Percentiles rank a stretch among this genome's conserved stretches.
These are phyloP conservation scores for Yamadazyma triangularis DNA, from an alignment of 1,139 yeast species.

Conservation along the genomic window DNA sequence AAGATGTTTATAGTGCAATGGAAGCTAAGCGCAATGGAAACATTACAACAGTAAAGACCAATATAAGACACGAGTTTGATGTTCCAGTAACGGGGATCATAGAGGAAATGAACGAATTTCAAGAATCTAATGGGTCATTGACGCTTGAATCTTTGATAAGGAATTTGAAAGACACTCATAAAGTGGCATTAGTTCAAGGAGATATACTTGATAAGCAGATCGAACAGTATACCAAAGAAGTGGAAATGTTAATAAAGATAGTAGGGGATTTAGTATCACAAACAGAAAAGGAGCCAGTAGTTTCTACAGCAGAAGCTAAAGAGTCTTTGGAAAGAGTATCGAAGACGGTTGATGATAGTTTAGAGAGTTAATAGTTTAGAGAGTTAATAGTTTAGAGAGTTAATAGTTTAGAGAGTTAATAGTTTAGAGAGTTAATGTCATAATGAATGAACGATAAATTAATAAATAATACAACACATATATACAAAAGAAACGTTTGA, in stretches of 20 bases:
- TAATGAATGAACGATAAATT: too few relatives aligned
- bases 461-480: too few relatives aligned
- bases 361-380: too few relatives aligned
- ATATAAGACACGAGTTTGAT: slow-evolving; percentile 18
- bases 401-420: too few relatives aligned
- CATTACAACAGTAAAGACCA: slow-evolving; percentile 10
- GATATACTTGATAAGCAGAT: not conserved
- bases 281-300: not conserved
- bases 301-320: not conserved
- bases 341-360: not conserved
- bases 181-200: not conserved
- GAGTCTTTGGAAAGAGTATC: not conserved
- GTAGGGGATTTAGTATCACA: not conserved
- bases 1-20: too few relatives aligned
- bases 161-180: not conserved
- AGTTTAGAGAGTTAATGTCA: too few relatives aligned
- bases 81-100: slow-evolving; percentile 16
- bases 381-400: too few relatives aligned
- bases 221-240: not conserved
- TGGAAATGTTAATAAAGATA: not conserved
- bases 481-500: too few relatives aligned
- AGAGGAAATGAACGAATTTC: slow-evolving; percentile 5
- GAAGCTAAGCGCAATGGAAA: too few relatives aligned
- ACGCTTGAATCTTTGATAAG: not conserved
- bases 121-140: not conserved